Conservation (phyloP, 192 early-diverging fungal genomes). For the Mortierella alpina region DNA sequence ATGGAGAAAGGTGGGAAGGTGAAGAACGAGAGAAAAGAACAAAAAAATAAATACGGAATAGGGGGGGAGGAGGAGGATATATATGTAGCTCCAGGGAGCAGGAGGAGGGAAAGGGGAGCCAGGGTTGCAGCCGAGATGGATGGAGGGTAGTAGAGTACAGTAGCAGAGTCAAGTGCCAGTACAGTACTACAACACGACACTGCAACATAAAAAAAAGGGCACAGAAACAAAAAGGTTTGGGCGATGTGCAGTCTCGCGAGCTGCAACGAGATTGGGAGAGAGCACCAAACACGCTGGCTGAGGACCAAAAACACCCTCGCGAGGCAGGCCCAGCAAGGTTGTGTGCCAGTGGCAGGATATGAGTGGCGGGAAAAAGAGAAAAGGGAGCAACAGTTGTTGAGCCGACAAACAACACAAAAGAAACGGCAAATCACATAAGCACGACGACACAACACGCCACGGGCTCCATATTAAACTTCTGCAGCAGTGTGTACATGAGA, state of each 20-base stretch:
- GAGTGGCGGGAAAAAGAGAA: slow-evolving; percentile 22
- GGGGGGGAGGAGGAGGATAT: background rate
- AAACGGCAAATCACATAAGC: background rate
- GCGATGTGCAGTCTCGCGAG: no score
- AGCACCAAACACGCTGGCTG: background rate
- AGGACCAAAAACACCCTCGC: background rate
- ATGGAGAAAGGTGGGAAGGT: background rate
- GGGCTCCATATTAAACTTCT: background rate
- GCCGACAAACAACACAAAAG: slow-evolving; percentile 18
- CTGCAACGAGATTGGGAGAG: background rate
- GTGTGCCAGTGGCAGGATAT: slow-evolving; percentile 8
- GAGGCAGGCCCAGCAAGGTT: background rate
- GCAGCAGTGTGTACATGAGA: no score
- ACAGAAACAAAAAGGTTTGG: no score
- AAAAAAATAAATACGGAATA: background rate
- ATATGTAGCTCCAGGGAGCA: background rate
- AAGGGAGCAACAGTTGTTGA: slow-evolving; percentile 11
- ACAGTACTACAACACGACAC: no score
- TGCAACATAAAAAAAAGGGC: no score
- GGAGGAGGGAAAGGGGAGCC: no score
- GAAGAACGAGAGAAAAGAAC: background rate
- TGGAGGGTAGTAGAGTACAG: no score
- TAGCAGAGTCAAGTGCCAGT: no score
- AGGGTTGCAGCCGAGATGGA: no score
- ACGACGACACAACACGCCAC: background rate